These are phyloP conservation scores for Colletotrichum sp. DNA, from an alignment of 2,329 filamentous ascomycete species.

Conservation along the genomic window DNA sequence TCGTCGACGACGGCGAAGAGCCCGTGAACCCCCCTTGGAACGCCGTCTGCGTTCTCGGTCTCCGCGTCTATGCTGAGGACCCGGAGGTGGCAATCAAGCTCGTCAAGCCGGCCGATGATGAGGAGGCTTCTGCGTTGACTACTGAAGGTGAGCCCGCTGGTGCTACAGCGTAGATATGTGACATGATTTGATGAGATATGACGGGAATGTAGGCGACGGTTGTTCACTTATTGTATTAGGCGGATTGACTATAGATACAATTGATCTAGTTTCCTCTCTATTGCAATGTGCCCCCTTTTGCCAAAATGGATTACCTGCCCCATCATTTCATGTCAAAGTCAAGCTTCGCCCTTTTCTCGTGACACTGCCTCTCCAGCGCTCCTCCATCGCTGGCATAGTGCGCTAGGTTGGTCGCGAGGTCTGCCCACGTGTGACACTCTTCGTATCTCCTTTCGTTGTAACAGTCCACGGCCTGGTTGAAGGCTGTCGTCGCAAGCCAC, in stretches of 20 bases:
- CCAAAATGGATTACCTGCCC: background rate
- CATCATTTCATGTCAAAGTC: background rate
- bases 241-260: background rate
- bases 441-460: constrained; percentile 60
- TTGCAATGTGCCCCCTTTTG: background rate
- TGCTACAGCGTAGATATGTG: constrained; percentile 23
- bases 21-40: constrained; percentile 38
- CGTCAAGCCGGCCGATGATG: constrained; percentile 33
- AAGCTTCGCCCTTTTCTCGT: background rate
- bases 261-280: background rate
- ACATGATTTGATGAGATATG: background rate
- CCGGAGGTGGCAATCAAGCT: constrained; percentile 36
- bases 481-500: constrained; percentile 74
- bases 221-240: background rate
- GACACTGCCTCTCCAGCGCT: constrained; percentile 30
- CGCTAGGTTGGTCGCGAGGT: constrained; percentile 66
- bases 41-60: constrained; percentile 44
- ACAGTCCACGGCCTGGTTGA: constrained; percentile 75
- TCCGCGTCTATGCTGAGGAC: constrained; percentile 43
- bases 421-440: constrained; percentile 64
- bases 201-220: background rate
- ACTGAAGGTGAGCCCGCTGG: constrained; percentile 32
- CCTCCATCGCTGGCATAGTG: constrained; percentile 61
- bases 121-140: constrained; percentile 32
- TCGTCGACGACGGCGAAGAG: constrained; percentile 13